A percentile compares a stretch with the other conserved stretches of the same genome.
Conservation (phyloP, 768 basidiomycete genomes). For the Termitomyces sp. region DNA sequence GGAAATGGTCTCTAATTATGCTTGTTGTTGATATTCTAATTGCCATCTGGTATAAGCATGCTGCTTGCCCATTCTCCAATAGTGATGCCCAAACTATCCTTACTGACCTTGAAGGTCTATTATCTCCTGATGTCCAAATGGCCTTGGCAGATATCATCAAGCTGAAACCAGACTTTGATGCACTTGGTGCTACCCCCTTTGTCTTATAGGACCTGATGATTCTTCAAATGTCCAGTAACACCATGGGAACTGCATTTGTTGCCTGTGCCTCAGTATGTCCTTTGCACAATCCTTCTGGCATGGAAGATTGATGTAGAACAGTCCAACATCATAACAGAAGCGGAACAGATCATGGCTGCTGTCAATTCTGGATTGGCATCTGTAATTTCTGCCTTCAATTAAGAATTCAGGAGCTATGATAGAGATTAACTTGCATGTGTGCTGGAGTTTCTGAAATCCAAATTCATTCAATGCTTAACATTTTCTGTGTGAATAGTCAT, state of each 20-base stretch:
- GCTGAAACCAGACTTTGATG: slow-evolving; percentile 22
- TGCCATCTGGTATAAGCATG: slow-evolving; percentile 6
- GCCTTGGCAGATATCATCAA: slow-evolving; percentile 17
- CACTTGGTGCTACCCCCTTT: slow-evolving; percentile 22
- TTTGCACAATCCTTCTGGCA: not conserved
- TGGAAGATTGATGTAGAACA: not conserved
- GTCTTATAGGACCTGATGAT: slow-evolving; percentile 22
- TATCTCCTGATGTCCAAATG: slow-evolving; percentile 22
- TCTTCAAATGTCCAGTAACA: slow-evolving; percentile 16
- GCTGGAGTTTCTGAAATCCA: no score
- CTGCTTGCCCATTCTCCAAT: slow-evolving; percentile 15
- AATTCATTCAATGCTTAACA: no score
- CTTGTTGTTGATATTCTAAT: not conserved
- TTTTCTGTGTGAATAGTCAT: no score
- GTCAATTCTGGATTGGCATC: slow-evolving; percentile 18
- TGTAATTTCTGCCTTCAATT: slow-evolving; percentile 10
- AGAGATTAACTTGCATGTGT: no score
- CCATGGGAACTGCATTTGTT: slow-evolving; percentile 19
- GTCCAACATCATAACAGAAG: slow-evolving; percentile 15
- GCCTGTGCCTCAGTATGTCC: slow-evolving; percentile 19
- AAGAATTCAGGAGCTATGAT: not conserved
- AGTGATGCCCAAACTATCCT: no score
- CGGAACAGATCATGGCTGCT: slow-evolving; percentile 7
- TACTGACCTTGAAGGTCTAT: slow-evolving; percentile 14
- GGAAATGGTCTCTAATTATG: not conserved